These are phyloP conservation scores for Kwoniella pini DNA, from an alignment of 768 basidiomycete genomes.

Conservation along the genomic window DNA sequence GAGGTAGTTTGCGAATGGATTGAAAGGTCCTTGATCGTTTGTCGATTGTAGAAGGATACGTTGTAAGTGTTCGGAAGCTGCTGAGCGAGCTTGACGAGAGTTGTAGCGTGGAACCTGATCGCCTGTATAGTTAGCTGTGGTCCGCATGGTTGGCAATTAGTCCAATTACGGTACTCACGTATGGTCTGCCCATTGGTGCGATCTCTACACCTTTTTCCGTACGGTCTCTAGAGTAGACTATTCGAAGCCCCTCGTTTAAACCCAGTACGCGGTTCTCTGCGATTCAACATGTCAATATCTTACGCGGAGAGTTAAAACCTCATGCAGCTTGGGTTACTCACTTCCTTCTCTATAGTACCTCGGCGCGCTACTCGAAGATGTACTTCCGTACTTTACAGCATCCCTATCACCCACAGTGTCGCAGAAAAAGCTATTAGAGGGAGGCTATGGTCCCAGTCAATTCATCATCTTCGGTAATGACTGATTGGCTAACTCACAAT, in stretches of 20 bases:
- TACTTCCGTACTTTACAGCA: conserved; percentile 18
- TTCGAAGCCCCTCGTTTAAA: conserved; percentile 22
- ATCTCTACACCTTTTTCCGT: conserved; percentile 33
- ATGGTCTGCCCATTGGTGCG: conserved; percentile 27
- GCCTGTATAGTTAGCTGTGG: background rate
- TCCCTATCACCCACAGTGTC: conserved; percentile 33
- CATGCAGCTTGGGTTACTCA: too few relatives aligned
- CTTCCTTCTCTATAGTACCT: conserved; percentile 31
- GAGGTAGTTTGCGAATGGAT: conserved; percentile 3
- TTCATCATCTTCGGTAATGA: background rate
- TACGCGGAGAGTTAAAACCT: too few relatives aligned
- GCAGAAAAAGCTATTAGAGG: conserved; percentile 16
- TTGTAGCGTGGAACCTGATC: conserved; percentile 31
- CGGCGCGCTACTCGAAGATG: conserved; percentile 22
- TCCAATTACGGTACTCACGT: too few relatives aligned
- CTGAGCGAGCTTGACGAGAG: conserved; percentile 13
- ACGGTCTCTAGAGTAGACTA: conserved; percentile 23
- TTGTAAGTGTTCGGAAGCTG: conserved; percentile 14
- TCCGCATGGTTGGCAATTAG: too few relatives aligned
- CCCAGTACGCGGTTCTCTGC: conserved; percentile 28
- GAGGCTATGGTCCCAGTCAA: conserved; percentile 4
- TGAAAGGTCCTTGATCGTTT: background rate
- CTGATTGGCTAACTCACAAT: conserved; percentile 8
- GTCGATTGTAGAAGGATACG: conserved; percentile 20
- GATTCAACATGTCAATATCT: background rate